Evolutionary conservation across 805 yeast species (phyloP).

Genomic region (Alloascoidea hylecoeti): DNA sequence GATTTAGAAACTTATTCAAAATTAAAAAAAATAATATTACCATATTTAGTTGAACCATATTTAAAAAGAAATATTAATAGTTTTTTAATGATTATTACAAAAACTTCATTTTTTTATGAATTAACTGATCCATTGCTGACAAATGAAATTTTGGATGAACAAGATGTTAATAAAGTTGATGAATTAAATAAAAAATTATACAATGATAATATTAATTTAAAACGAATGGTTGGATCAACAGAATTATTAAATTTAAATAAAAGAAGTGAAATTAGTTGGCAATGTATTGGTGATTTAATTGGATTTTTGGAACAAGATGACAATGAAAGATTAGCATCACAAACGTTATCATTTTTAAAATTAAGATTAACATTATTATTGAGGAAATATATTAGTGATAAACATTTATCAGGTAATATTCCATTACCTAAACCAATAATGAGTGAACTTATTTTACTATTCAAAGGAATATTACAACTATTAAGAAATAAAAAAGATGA

Average conservation of each 20-base stretch:
- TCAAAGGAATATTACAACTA: not conserved
- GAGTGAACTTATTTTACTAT: not conserved
- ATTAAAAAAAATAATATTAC: not conserved
- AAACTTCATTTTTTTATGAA: not conserved
- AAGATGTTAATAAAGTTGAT: not conserved
- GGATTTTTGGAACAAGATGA: not conserved
- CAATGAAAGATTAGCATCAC: not conserved
- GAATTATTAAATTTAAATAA: not conserved
- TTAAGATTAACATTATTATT: not conserved
- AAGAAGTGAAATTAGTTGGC: not conserved
- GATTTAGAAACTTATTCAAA: not conserved
- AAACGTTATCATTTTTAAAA: not conserved
- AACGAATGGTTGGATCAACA: not conserved
- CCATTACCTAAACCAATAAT: not conserved
- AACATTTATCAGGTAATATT: not conserved
- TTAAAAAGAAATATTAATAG: not conserved
- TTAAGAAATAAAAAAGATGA: not conserved
- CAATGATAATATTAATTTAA: not conserved
- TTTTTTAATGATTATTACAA: not conserved
- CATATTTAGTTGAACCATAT: not conserved
- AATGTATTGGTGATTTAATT: not conserved
- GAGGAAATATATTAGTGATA: not conserved
- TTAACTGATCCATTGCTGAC: not conserved
- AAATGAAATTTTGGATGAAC: not conserved
- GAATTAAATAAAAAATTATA: not conserved